Percentiles rank a stretch among this genome's conserved stretches.
These are phyloP conservation scores for Areca catechu DNA, from an alignment of 176 grass and related monocot genomes.

Conservation along the genomic window DNA sequence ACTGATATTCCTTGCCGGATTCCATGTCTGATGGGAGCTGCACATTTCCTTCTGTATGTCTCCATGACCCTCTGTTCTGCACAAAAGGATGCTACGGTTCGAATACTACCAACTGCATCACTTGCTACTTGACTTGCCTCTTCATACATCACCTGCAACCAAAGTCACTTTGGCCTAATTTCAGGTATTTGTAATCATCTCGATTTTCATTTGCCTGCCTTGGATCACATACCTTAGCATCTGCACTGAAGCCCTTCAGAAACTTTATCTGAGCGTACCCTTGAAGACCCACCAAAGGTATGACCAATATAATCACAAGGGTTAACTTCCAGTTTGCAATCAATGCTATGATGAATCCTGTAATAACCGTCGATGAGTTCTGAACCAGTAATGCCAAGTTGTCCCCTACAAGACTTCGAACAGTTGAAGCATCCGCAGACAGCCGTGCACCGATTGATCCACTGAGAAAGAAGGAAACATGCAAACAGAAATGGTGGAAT, in stretches of 20 bases:
- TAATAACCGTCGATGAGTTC: slow-evolving; percentile 38
- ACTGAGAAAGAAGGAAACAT: slow-evolving; percentile 20
- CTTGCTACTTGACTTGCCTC: slow-evolving; percentile 72
- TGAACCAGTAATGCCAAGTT: slow-evolving; percentile 64
- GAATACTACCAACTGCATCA: slow-evolving; percentile 73
- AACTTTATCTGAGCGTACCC: slow-evolving; percentile 56
- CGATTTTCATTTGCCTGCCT: no score
- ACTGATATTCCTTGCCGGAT: slow-evolving; percentile 50
- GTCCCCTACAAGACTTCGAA: slow-evolving; percentile 68
- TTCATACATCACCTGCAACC: slow-evolving; percentile 53
- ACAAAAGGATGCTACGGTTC: slow-evolving; percentile 70
- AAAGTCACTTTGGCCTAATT: slow-evolving; percentile 3
- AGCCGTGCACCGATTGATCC: slow-evolving; percentile 66
- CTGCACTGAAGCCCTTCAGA: slow-evolving; percentile 50
- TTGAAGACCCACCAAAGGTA: slow-evolving; percentile 63
- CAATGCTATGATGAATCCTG: slow-evolving; percentile 61
- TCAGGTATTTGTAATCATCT: background rate
- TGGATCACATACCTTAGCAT: slow-evolving; percentile 47
- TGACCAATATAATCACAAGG: slow-evolving; percentile 46
- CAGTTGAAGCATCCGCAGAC: slow-evolving; percentile 62
- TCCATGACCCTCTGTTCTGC: slow-evolving; percentile 66
- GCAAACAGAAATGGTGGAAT: no score
- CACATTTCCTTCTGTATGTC: slow-evolving; percentile 48
- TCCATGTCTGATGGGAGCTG: slow-evolving; percentile 48
- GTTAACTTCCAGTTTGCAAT: slow-evolving; percentile 70